Evolutionary conservation across 208 protist genomes (phyloP).

Genomic region (Hexamita inflata): DNA sequence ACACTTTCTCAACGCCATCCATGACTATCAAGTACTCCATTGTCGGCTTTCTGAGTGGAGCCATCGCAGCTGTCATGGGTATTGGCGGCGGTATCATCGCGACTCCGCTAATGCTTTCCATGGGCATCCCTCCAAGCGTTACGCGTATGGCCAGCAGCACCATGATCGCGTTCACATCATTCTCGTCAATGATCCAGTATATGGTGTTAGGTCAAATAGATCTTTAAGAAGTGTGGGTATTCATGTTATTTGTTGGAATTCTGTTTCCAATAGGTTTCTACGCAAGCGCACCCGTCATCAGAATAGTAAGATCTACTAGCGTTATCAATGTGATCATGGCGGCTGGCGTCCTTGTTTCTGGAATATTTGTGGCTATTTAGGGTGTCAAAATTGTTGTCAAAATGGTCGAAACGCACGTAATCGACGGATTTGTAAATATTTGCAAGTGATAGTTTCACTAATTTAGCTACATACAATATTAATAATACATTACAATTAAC

Average conservation of each 20-base stretch:
- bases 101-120: constrained; percentile 5
- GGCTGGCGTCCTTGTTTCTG: too few relatives aligned
- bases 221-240: not conserved
- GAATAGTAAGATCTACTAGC: not conserved
- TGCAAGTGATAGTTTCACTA: too few relatives aligned
- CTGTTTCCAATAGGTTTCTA: not conserved
- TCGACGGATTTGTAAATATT: too few relatives aligned
- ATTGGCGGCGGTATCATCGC: not conserved
- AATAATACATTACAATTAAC: too few relatives aligned
- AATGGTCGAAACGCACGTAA: too few relatives aligned
- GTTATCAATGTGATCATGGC: too few relatives aligned
- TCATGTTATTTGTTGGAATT: not conserved
- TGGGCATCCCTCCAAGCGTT: not conserved
- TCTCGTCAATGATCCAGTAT: not conserved
- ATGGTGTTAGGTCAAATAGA: not conserved
- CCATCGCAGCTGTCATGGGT: not conserved
- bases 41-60: not conserved
- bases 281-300: not conserved
- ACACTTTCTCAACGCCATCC: too few relatives aligned
- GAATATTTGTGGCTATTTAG: too few relatives aligned
- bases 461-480: too few relatives aligned
- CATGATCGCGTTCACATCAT: constrained; percentile 18
- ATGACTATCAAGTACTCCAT: too few relatives aligned
- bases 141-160: not conserved
- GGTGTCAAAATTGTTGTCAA: too few relatives aligned